A percentile compares a stretch with the other conserved stretches of the same genome.
Conservation (phyloP, 257 asterid genomes). For the Salvia splendens region DNA sequence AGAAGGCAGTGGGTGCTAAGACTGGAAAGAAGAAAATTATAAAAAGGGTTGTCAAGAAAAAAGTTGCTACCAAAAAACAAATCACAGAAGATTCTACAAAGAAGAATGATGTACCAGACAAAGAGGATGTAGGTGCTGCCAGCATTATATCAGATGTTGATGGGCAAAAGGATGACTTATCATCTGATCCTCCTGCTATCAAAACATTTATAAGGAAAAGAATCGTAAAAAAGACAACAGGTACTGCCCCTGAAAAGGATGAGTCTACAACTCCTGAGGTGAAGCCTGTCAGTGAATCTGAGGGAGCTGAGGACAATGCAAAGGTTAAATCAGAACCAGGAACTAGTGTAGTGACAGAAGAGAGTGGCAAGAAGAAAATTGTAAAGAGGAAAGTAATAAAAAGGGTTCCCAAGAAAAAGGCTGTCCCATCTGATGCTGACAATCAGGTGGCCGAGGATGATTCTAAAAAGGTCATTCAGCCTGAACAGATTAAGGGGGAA, state of each 20-base stretch:
- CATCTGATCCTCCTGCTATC: slow-evolving; percentile 46
- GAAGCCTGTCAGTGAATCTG: slow-evolving; percentile 38
- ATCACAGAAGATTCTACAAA: slow-evolving; percentile 37
- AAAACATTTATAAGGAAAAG: slow-evolving; percentile 68
- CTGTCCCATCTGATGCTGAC: slow-evolving; percentile 40
- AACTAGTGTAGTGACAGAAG: slow-evolving; percentile 40
- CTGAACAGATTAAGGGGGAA: slow-evolving; percentile 39
- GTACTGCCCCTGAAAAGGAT: slow-evolving; percentile 43
- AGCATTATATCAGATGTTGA: slow-evolving; percentile 44
- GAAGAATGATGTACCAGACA: slow-evolving; percentile 37
- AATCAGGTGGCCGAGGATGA: slow-evolving; percentile 45
- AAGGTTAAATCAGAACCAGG: slow-evolving; percentile 42
- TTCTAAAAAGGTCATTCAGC: slow-evolving; percentile 32
- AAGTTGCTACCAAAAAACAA: slow-evolving; percentile 45
- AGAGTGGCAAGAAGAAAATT: slow-evolving; percentile 51
- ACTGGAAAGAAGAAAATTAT: slow-evolving; percentile 77
- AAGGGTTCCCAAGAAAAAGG: slow-evolving; percentile 72
- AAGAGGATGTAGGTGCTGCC: slow-evolving; percentile 46
- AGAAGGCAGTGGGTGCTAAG: slow-evolving; percentile 48
- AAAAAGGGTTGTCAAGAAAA: slow-evolving; percentile 65
- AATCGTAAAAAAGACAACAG: slow-evolving; percentile 51
- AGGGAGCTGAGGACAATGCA: slow-evolving; percentile 44
- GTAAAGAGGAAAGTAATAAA: slow-evolving; percentile 72
- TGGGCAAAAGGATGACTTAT: slow-evolving; percentile 48
- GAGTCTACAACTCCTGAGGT: slow-evolving; percentile 39